Evolutionary conservation across 768 basidiomycete species (phyloP), one percentile per base, ranked within the genome.

Genomic region (Fibroporia radiculosa): DNA sequence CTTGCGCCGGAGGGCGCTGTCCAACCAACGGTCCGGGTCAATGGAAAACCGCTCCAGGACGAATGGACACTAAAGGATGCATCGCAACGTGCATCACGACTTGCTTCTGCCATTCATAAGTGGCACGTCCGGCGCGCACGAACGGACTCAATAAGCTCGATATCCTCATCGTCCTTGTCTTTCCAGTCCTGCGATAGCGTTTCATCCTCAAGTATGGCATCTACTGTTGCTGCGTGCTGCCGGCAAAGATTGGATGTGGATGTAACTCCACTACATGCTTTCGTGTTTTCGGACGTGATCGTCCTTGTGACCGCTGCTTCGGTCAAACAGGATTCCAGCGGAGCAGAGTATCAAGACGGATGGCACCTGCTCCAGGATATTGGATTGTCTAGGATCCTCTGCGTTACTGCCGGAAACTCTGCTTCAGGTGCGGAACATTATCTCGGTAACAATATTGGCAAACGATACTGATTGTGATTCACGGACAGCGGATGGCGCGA

Each of bases 251-350:
- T 34, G 12, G 36, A 38, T 19, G 39, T 20, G 8, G 26, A 33
- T 13, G 19, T 24, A 22, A 31, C 41, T 26, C 39, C 47, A 22
- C 37, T 56, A 13, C 53, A 54, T 27, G 39, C 60, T 13, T 68
- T 77, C 44, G 72, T 85, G 12, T 87, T 90, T 62, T 76, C 76
- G 14, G 87, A 92, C 59, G 45, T 90, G 25, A 58, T 86, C 38
- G 52, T 90, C n/a, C 58, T 89, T 23, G 73, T 77, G 14, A 63
- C 63, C 19, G 63, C 67, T n/a, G 49, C 27, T 48, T 1, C 49
- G 45, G 47, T 53, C 10, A 27, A 47, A 5, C 31, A 19, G 34
- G 16, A 46, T 14, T 47, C 59, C 29, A 42, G 25, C n/a, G 46
- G 33, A n/a, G 42, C 43, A 4, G 42, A 59, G 58, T 62, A 48